Base-by-base conservation (phyloP, 2,329 filamentous ascomycete genomes). In the Fusarium armeniacum region DNA sequence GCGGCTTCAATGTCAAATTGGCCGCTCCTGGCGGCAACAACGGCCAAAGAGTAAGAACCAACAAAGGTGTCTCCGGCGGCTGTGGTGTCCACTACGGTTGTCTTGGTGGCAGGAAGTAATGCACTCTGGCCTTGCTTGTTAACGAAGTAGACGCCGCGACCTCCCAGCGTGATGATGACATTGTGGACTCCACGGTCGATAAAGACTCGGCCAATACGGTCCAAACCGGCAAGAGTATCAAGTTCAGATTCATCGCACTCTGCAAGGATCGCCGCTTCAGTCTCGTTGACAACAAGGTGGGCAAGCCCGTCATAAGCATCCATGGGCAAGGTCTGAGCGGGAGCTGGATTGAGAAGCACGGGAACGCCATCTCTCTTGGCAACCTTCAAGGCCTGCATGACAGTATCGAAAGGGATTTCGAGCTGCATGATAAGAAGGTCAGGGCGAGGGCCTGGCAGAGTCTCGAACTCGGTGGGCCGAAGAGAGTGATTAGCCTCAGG, bases 31-130 rank as follows among this genome's bases (percentile, higher is more conserved):
- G 76, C 76, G 54, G 77, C 84, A 40, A 93, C 92, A 32, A 91
- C 86, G 60, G 89, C 87, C 28, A 96, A 87, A 4, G 93, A 92
- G 78, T 97, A 97, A 24, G 89, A 91, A 3, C 96, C 95, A 7
- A 97, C 93, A 81, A 98, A 98, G 0, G 95, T 98, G 78, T 98
- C 95, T 0, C 95, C 95, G 7, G 96, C 96, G 3, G 92, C 95
- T 10, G 95, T 98, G 2, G 95, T 98, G 78, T 98, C 95, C 6
- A 98, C 89, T 3, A 98, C 95, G 22, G 78, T 81, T 6, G 93
- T 91, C 79, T 91, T 91, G 66, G 87, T 85, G 0, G 92, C 93
- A 4, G 82, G 78, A 6, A 94, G 79, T 69, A 89, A 75, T 2
- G 82, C 84, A 54, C 82, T 82, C 44, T 73, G 74, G 26, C 78